phyloP scores from a whole-genome alignment of 1,139 yeast genomes.

The Sugiyamaella pinicola region DNA sequence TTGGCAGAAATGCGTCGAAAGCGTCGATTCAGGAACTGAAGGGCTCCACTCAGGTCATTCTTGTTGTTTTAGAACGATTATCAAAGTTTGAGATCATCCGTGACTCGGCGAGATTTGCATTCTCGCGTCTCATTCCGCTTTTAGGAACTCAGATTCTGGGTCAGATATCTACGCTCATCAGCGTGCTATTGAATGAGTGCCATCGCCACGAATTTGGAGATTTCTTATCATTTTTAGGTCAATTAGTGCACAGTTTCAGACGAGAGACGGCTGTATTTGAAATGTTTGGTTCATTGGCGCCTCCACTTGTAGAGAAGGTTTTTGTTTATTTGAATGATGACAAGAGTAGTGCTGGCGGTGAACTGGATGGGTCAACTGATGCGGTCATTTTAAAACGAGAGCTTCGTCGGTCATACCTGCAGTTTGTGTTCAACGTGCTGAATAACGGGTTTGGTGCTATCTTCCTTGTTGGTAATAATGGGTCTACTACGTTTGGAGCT shows the following conservation, averaged over 20 bases:
- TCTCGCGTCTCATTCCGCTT: constrained; percentile 82
- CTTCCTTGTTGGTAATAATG: constrained; percentile 66
- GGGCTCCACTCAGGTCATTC: constrained; percentile 77
- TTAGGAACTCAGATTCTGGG: constrained; percentile 56
- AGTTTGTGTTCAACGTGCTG: constrained; percentile 66
- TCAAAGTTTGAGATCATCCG: constrained; percentile 69
- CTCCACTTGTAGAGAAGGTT: constrained; percentile 72
- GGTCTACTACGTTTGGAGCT: constrained; percentile 56
- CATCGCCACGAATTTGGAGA: constrained; percentile 71
- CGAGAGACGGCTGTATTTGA: constrained; percentile 69
- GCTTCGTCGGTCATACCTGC: constrained; percentile 69
- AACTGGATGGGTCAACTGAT: constrained; percentile 45
- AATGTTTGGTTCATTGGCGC: constrained; percentile 67
- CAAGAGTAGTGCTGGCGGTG: constrained; percentile 29
- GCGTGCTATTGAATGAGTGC: constrained; percentile 69
- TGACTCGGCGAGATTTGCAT: constrained; percentile 83
- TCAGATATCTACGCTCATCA: constrained; percentile 72
- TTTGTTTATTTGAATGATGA: constrained; percentile 56
- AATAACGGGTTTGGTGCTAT: constrained; percentile 80
- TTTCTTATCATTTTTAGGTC: constrained; percentile 84
- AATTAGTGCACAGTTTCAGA: constrained; percentile 77
- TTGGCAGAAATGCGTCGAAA: constrained; percentile 22
- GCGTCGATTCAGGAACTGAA: constrained; percentile 55
- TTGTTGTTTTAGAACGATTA: constrained; percentile 79
- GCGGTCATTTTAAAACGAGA: constrained; percentile 44